Conservation (phyloP, 1,284 basidiomycete genomes). For the Melampsora larici-populina region DNA sequence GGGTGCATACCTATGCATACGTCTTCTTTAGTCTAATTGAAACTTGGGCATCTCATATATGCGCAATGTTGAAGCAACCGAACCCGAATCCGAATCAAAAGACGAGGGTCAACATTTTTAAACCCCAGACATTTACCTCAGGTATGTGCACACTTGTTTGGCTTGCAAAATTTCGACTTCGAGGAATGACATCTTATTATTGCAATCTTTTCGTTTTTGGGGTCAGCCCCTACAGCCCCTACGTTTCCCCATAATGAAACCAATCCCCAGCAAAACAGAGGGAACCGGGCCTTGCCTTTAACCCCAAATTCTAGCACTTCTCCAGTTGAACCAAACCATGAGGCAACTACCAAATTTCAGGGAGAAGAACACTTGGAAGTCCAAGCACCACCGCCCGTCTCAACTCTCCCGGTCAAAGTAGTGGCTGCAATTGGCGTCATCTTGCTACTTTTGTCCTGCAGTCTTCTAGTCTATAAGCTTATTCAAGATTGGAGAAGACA, state of each 20-base stretch:
- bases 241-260: too few species aligned
- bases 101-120: too few species aligned
- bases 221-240: background rate
- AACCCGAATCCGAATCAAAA: too few species aligned
- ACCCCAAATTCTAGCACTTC: background rate
- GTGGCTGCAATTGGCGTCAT: background rate
- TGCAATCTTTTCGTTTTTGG: too few species aligned
- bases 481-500: background rate
- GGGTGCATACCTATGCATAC: too few species aligned
- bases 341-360: background rate
- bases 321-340: background rate
- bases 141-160: too few species aligned
- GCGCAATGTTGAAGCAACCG: too few species aligned
- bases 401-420: background rate
- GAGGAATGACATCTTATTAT: background rate
- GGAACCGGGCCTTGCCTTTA: background rate
- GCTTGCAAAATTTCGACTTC: background rate
- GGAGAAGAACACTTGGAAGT: background rate
- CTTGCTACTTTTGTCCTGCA: background rate
- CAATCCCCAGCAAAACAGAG: background rate
- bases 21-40: too few species aligned
- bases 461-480: conserved; percentile 3
- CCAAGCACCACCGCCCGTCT: background rate
- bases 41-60: too few species aligned
- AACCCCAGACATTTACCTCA: too few species aligned